Evolutionary conservation across 75 land plant species (phyloP).

Genomic region (Cupressus sempervirens): DNA sequence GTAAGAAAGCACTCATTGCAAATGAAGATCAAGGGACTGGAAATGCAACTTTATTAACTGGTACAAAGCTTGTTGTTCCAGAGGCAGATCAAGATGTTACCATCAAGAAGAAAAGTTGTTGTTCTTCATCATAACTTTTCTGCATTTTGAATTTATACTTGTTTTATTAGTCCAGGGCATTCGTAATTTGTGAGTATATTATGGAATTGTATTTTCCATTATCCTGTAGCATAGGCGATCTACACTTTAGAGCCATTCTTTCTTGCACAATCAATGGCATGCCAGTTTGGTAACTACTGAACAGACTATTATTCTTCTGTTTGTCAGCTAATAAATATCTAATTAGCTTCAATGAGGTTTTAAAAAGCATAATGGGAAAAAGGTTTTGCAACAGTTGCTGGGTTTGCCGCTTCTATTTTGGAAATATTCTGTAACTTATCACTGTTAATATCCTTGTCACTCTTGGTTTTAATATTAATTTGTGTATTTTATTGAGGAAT

Average conservation of each 20-base stretch:
- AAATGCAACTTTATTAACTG: constrained; percentile 31
- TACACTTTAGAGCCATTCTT: background rate
- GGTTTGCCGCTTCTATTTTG: background rate
- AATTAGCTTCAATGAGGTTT: background rate
- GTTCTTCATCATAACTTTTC: constrained; percentile 12
- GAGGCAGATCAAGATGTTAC: constrained; percentile 54
- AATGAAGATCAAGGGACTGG: constrained; percentile 35
- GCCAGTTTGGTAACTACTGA: background rate
- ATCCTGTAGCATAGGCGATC: background rate
- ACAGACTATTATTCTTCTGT: background rate
- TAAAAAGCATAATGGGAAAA: background rate
- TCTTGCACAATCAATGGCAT: background rate
- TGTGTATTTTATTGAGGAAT: too few species aligned
- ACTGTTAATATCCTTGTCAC: background rate
- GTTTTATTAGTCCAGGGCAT: background rate
- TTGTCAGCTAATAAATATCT: background rate
- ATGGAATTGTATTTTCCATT: background rate
- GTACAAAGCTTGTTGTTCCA: constrained; percentile 51
- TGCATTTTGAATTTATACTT: background rate
- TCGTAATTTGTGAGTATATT: background rate
- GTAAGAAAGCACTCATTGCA: constrained; percentile 29
- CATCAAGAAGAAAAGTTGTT: constrained; percentile 42
- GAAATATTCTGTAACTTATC: background rate
- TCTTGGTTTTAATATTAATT: background rate
- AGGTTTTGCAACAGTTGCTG: background rate